phyloP scores from a whole-genome alignment of 257 asterid genomes.

The Datura wrightii region DNA sequence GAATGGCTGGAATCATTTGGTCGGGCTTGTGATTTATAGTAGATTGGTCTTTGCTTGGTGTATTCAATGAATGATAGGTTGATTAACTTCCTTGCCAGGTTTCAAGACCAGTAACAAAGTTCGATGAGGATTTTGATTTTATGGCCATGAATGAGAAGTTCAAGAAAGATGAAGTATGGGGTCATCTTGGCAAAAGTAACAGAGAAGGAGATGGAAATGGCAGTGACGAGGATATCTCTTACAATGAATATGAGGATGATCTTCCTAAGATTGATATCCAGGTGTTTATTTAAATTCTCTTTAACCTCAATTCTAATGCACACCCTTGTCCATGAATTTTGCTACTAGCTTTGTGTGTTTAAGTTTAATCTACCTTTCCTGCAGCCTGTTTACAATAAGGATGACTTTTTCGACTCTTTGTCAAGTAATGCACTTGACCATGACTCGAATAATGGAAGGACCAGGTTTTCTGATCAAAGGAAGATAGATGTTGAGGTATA shows the following conservation, averaged over 20 bases:
- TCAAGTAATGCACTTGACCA: conserved; percentile 64
- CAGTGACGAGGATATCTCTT: conserved; percentile 60
- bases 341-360: not conserved
- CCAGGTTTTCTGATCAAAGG: conserved; percentile 91
- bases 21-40: not conserved
- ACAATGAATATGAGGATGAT: conserved; percentile 62
- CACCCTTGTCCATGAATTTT: not conserved
- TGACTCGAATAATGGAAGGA: conserved; percentile 66
- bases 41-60: not conserved
- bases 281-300: conserved; percentile 46
- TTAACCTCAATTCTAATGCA: conserved; percentile 24
- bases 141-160: conserved; percentile 97
- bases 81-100: conserved; percentile 44
- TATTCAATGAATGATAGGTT: not conserved
- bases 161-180: conserved; percentile 98
- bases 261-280: conserved; percentile 62
- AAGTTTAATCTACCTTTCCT: conserved; percentile 22
- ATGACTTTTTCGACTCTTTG: conserved; percentile 86
- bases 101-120: conserved; percentile 67
- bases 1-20: not conserved
- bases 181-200: conserved; percentile 87
- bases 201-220: conserved; percentile 63
- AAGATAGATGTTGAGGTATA: conserved; percentile 92
- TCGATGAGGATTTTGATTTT: conserved; percentile 93
- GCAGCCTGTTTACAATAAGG: conserved; percentile 89